These are phyloP conservation scores for Microcyclospora tardicrescens DNA, from an alignment of 2,329 filamentous ascomycete genomes.

Conservation along the genomic window DNA sequence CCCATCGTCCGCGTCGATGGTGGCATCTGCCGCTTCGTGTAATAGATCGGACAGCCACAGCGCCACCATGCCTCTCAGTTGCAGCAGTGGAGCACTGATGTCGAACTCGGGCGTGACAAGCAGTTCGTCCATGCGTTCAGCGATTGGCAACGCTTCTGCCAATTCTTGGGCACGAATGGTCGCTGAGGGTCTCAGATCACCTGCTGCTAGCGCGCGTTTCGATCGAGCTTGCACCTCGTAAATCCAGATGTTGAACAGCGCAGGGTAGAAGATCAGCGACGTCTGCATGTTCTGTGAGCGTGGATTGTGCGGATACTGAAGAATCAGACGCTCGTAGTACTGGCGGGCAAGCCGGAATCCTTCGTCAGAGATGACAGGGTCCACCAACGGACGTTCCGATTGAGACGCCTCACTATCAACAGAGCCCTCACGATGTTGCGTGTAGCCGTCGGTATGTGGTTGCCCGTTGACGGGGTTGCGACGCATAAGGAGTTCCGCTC, in stretches of 20 bases:
- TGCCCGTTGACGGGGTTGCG: background rate
- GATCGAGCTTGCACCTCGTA: conserved; percentile 53
- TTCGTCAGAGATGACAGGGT: conserved; percentile 13
- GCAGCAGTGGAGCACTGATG: conserved; percentile 51
- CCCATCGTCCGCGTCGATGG: no score
- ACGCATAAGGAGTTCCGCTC: conserved; percentile 70
- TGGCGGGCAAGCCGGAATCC: conserved; percentile 46
- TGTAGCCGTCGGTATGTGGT: no score
- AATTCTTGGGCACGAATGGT: conserved; percentile 31
- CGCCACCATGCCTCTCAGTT: conserved; percentile 59
- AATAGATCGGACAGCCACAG: conserved; percentile 61
- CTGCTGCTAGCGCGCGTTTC: conserved; percentile 30
- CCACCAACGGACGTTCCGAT: background rate
- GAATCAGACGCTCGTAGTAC: conserved; percentile 68
- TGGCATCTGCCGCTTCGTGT: no score
- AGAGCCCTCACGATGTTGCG: background rate
- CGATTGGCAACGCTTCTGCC: conserved; percentile 48
- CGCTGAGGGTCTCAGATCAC: conserved; percentile 1
- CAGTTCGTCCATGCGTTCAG: conserved; percentile 55
- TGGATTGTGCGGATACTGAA: conserved; percentile 60
- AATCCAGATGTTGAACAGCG: conserved; percentile 69
- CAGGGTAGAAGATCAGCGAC: conserved; percentile 67
- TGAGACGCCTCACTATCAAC: background rate
- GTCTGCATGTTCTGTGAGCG: conserved; percentile 46
- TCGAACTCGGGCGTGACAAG: conserved; percentile 59